Conservation (phyloP, 2,329 filamentous ascomycete species). For the Parafenestella ontariensis region DNA sequence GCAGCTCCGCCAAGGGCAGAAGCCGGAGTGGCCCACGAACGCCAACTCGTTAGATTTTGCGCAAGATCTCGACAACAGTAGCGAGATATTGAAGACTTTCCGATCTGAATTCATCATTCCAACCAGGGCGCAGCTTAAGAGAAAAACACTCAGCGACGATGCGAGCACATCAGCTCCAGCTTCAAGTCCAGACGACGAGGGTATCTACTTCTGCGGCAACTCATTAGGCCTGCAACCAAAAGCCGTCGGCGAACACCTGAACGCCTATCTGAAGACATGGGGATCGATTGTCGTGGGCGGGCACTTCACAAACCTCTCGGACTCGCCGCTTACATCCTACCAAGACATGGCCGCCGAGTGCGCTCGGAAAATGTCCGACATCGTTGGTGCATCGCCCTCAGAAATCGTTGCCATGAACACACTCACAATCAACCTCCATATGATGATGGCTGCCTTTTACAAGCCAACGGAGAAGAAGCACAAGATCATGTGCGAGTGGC, state of each 20-base stretch:
- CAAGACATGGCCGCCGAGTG: conserved; percentile 79
- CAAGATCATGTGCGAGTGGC: conserved; percentile 86
- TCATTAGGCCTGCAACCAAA: conserved; percentile 85
- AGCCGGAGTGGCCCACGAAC: conserved; percentile 35
- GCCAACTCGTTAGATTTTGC: conserved; percentile 35
- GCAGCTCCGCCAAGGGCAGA: conserved; percentile 38
- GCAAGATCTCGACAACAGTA: conserved; percentile 34
- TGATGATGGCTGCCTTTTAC: conserved; percentile 88
- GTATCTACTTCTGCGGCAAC: conserved; percentile 87
- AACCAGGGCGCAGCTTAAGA: conserved; percentile 72
- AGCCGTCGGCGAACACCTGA: conserved; percentile 69
- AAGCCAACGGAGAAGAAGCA: conserved; percentile 68
- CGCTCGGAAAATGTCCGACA: conserved; percentile 69
- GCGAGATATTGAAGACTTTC: conserved; percentile 47
- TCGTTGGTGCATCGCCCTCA: conserved; percentile 74
- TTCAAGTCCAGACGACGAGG: conserved; percentile 51
- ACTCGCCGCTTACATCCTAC: conserved; percentile 75
- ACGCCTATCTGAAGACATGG: conserved; percentile 81
- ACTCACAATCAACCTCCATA: conserved; percentile 79
- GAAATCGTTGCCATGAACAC: conserved; percentile 91
- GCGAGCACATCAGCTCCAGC: conserved; percentile 29
- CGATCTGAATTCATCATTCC: conserved; percentile 79
- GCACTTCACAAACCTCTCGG: conserved; percentile 74
- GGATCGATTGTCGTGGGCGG: conserved; percentile 81
- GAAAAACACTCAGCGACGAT: conserved; percentile 59